Evolutionary conservation across 2,329 filamentous ascomycete genomes (phyloP).

Genomic region (Botryotinia calthae): DNA sequence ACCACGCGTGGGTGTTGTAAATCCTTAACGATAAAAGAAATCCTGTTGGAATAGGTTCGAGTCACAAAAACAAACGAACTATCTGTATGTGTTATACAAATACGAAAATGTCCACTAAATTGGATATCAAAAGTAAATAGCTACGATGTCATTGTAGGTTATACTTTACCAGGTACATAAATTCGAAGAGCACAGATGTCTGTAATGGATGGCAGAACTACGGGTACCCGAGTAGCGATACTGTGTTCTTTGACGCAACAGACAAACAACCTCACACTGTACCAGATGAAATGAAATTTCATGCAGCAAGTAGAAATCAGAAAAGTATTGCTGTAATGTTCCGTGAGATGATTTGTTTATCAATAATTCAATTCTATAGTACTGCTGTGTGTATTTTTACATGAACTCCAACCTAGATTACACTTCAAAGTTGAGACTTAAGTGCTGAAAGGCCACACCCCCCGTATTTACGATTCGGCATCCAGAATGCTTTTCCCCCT

Average conservation of each 20-base stretch:
- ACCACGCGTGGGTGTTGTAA: background rate
- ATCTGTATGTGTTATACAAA: background rate
- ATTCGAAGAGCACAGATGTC: conserved; percentile 17
- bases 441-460: conserved; percentile 20
- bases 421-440: conserved; percentile 23
- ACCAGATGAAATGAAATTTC: background rate
- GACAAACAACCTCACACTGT: background rate
- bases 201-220: conserved; percentile 7
- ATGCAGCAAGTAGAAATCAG: background rate
- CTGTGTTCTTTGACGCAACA: conserved; percentile 18
- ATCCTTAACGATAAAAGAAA: background rate
- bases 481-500: conserved; percentile 13
- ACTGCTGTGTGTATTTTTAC: conserved; percentile 29
- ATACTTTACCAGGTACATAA: background rate
- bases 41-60: background rate
- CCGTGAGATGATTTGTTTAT: background rate
- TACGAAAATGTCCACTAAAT: background rate
- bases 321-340: background rate
- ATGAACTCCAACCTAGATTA: conserved; percentile 33
- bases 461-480: conserved; percentile 27
- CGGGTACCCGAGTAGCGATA: conserved; percentile 6
- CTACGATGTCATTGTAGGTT: conserved; percentile 1
- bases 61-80: background rate
- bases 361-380: conserved; percentile 17
- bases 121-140: background rate